Base-by-base conservation (phyloP, 2,329 filamentous ascomycete species). In the Ophiosphaerella korrae region DNA sequence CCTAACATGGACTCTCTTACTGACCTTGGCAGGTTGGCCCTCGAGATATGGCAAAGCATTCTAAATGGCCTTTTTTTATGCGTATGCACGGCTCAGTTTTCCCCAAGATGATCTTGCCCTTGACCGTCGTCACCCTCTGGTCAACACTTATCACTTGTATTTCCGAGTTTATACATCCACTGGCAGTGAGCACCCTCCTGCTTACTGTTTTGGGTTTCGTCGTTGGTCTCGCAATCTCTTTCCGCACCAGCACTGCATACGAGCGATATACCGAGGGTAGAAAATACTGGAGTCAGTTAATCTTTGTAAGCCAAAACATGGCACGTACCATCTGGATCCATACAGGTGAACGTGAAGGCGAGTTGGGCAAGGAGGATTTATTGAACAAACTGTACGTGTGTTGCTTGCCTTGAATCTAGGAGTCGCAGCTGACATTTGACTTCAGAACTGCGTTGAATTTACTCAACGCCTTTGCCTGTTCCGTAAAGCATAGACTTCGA, bases 261-360 rank as follows among this genome's bases (percentile, higher is more conserved):
- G 89, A 92, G 74, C 83, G 88, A 62, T 75, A 75, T 46, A 73
- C 78, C 81, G 71, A 87, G 55, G 88, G 66, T 76, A 80, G 63
- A 78, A 91, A 76, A 77, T 85, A 70, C 77, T 95, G 61, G 89
- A 84, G 61, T 36, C 77, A 80, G 50, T 68, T 87, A 40, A 78
- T 79, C 35, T 77, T 85, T 24, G 77, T 79, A 3, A 79, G 80
- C 12, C 81, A 84, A 48, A 85, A 82, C 50, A 68, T 86, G 42
- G 79, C 83, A 3, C 85, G 92, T 18, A 80, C 89, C 8, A 89
- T 94, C 68, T 97, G 92, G 92, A 81, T 96, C 29, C 89, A 96
- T 63, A 80, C 83, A 7, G 65, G 75, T 3, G 88, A 89, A 68
- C 78, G 87, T 13, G 77, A 82, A 60, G 78, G 80, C 26, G 77